phyloP scores from a whole-genome alignment of 805 yeast species.

The Kazachstania viticola region DNA sequence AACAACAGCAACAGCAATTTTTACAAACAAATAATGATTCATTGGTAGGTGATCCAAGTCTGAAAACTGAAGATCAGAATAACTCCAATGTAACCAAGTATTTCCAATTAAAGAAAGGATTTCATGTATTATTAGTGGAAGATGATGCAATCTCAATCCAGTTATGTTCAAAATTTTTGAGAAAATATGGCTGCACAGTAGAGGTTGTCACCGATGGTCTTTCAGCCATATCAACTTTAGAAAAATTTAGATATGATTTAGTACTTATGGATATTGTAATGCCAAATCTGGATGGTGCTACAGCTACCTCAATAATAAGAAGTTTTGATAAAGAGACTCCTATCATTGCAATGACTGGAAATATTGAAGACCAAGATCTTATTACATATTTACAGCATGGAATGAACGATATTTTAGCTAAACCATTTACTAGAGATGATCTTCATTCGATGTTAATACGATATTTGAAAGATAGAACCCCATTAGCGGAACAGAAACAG shows the following conservation, averaged over 20 bases:
- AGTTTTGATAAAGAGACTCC: slow-evolving; percentile 79
- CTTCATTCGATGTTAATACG: slow-evolving; percentile 67
- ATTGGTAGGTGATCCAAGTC: slow-evolving; percentile 2
- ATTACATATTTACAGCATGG: slow-evolving; percentile 77
- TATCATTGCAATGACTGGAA: slow-evolving; percentile 89
- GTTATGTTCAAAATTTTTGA: slow-evolving; percentile 68
- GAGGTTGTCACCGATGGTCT: slow-evolving; percentile 90
- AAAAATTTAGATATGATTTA: slow-evolving; percentile 58
- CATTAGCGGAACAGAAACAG: slow-evolving; percentile 21
- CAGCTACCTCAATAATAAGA: slow-evolving; percentile 83
- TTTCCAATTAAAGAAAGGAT: slow-evolving; percentile 29
- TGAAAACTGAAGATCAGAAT: neutral
- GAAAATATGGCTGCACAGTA: slow-evolving; percentile 84
- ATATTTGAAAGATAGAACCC: slow-evolving; percentile 44
- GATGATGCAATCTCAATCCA: slow-evolving; percentile 77
- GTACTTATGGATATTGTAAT: slow-evolving; percentile 82
- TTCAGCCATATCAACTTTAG: slow-evolving; percentile 70
- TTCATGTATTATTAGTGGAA: slow-evolving; percentile 67
- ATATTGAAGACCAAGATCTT: slow-evolving; percentile 70
- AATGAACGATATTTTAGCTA: slow-evolving; percentile 84
- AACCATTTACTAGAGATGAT: slow-evolving; percentile 87
- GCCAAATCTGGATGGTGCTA: slow-evolving; percentile 83
- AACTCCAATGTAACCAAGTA: slow-evolving; percentile 1
- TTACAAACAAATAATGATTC: slow-evolving; percentile 2
- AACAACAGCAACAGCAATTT: neutral